A percentile compares a stretch with the other conserved stretches of the same genome.
These are phyloP conservation scores for Eucalyptus paniculata DNA, from an alignment of 345 rosid genomes.

Conservation along the genomic window DNA sequence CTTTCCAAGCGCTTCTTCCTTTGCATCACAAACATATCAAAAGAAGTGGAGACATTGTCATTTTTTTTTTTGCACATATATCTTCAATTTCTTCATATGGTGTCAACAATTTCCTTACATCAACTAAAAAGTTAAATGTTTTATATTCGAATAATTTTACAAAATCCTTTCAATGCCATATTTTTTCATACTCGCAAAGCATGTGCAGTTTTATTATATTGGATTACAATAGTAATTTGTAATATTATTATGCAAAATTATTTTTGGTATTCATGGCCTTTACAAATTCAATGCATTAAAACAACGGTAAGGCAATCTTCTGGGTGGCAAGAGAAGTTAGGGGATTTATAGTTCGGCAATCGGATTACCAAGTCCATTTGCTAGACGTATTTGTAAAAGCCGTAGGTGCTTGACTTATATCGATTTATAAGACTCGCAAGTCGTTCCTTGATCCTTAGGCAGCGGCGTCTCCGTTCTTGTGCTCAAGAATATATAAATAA, in stretches of 20 bases:
- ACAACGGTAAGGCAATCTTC: not conserved
- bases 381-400: not conserved
- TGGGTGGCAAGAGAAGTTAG: rapidly evolving
- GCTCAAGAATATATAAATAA: not conserved
- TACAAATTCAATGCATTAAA: not conserved
- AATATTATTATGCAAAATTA: not conserved
- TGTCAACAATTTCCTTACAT: too few species aligned
- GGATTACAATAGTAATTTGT: not conserved
- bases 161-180: not conserved
- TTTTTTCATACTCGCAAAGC: not conserved
- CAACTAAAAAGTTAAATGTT: too few species aligned
- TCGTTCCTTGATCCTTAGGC: not conserved
- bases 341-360: not conserved
- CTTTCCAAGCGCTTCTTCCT: too few species aligned
- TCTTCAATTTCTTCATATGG: too few species aligned
- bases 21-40: too few species aligned
- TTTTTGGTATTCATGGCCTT: not conserved
- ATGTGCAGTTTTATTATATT: not conserved
- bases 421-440: not conserved
- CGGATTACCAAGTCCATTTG: not conserved
- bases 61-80: rapidly evolving
- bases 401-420: not conserved
- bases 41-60: too few species aligned
- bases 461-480: not conserved
- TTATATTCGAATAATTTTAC: too few species aligned